These are phyloP conservation scores for Fusarium dimerum DNA, from an alignment of 2,329 filamentous ascomycete genomes.

Conservation along the genomic window DNA sequence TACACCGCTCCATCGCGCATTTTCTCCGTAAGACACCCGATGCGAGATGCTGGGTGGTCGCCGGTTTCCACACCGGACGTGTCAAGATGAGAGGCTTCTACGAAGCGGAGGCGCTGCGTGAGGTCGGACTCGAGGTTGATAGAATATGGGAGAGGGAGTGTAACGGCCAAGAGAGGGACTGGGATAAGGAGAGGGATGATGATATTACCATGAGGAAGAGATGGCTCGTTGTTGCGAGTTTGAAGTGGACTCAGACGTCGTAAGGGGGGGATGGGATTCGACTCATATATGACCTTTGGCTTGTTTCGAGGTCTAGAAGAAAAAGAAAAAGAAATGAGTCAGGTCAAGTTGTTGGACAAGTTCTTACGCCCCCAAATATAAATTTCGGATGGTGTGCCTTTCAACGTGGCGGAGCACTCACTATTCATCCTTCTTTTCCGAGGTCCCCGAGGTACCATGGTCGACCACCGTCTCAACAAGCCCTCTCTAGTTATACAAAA, in stretches of 20 bases:
- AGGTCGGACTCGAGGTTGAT: conserved; percentile 60
- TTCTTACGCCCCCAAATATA: background rate
- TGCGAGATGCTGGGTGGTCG: conserved; percentile 64
- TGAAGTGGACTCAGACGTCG: conserved; percentile 40
- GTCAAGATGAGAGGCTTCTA: conserved; percentile 68
- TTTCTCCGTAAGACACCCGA: conserved; percentile 51
- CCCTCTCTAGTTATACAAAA: too few relatives aligned
- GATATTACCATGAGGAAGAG: conserved; percentile 64
- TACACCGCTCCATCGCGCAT: conserved; percentile 61
- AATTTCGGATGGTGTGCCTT: background rate
- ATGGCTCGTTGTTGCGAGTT: conserved; percentile 65
- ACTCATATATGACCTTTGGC: background rate
- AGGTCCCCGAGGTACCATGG: background rate
- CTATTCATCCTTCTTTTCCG: background rate
- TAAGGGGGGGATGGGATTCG: conserved; percentile 7
- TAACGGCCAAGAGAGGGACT: conserved; percentile 61
- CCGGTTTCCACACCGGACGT: conserved; percentile 72
- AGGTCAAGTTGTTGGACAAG: background rate
- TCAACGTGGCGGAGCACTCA: conserved; percentile 14
- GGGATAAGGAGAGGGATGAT: conserved; percentile 64
- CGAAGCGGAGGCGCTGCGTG: conserved; percentile 44
- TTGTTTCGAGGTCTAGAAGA: background rate
- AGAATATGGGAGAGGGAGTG: conserved; percentile 70
- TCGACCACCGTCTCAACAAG: background rate
- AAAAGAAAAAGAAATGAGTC: background rate